A percentile compares a stretch with the other conserved stretches of the same genome.
Conservation (phyloP, 2,329 filamentous ascomycete species). For the Penicillium sp. region DNA sequence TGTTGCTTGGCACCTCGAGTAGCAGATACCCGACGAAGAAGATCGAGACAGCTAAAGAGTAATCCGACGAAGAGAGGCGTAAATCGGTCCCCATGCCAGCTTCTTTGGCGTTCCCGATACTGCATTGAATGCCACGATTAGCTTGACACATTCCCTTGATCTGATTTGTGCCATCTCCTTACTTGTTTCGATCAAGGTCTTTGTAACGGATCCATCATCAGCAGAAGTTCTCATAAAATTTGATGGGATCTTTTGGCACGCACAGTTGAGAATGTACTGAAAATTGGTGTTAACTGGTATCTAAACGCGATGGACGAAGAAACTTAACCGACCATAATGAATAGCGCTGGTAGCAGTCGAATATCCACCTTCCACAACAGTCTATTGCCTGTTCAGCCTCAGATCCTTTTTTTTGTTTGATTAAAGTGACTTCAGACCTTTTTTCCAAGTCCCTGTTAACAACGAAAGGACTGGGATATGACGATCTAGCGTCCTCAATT, state of each 20-base stretch:
- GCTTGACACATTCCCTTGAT: background rate
- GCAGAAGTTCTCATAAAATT: no score
- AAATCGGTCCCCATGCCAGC: background rate
- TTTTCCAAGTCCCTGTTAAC: background rate
- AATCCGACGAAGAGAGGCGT: background rate
- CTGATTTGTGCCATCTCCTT: no score
- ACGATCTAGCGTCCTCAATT: background rate
- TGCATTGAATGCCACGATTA: background rate
- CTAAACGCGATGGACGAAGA: no score
- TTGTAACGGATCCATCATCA: no score
- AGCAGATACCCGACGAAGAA: background rate
- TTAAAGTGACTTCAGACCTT: background rate
- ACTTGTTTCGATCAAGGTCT: no score
- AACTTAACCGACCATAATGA: no score
- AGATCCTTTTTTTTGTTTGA: background rate
- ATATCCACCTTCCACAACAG: no score
- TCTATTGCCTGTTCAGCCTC: no score
- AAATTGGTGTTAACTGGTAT: no score
- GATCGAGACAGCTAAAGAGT: constrained; percentile 2
- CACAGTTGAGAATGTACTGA: no score
- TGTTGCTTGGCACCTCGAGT: background rate
- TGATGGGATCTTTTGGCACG: no score
- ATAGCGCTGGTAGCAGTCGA: no score
- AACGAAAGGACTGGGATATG: background rate
- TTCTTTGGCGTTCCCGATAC: background rate